A percentile compares a stretch with the other conserved stretches of the same genome.
Evolutionary conservation across 2,329 filamentous ascomycete genomes (phyloP).

Genomic region (Aspergillus spinulosporus): DNA sequence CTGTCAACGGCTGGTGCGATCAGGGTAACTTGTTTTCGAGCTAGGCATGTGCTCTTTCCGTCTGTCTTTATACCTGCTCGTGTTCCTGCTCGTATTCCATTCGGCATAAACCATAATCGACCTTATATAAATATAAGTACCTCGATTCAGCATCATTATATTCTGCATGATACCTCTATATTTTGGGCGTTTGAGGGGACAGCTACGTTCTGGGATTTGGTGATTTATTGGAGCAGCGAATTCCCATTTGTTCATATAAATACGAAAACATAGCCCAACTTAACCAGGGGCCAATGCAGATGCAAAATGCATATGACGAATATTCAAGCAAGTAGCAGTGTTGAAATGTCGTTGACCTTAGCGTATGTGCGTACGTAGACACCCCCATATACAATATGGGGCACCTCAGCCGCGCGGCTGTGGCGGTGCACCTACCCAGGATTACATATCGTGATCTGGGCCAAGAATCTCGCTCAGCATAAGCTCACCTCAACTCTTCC

Average conservation of each 20-base stretch:
- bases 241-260: neutral
- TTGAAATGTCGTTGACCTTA: neutral
- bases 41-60: neutral
- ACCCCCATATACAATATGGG: neutral
- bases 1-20: conserved; percentile 48
- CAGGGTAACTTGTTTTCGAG: conserved; percentile 32
- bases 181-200: conserved; percentile 5
- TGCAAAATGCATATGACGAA: neutral
- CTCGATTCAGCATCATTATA: neutral
- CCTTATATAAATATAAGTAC: neutral
- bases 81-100: neutral
- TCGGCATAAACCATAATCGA: neutral
- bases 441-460: neutral
- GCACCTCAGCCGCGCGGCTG: conserved; percentile 5
- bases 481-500: neutral
- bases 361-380: neutral
- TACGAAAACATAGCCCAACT: conserved; percentile 3
- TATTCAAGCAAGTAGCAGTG: neutral
- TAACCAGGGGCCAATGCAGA: neutral
- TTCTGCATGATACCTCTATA: conserved; percentile 1
- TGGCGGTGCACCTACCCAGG: neutral
- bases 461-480: neutral
- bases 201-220: neutral
- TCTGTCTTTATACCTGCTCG: neutral
- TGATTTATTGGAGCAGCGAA: neutral